Percentiles rank a stretch among this genome's conserved stretches.
phyloP scores from a whole-genome alignment of 1,284 basidiomycete species.

The Takashimella koratensis region DNA sequence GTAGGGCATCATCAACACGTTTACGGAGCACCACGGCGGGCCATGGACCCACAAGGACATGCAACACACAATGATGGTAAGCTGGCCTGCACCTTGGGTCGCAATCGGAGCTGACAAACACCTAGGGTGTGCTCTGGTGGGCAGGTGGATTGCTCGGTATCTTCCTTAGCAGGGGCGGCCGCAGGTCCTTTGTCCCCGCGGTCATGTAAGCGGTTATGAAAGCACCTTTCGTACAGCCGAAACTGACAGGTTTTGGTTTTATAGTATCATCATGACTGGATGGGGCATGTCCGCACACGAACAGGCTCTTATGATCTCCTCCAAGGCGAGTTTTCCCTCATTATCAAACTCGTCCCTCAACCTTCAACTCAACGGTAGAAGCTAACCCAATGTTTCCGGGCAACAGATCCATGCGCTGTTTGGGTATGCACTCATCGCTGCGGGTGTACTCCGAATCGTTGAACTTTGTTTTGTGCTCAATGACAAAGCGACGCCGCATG shows the following conservation, averaged over 20 bases:
- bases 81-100: background rate
- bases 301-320: slow-evolving; percentile 78
- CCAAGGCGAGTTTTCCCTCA: slow-evolving; percentile 57
- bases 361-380: background rate
- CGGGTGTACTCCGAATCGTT: slow-evolving; percentile 74
- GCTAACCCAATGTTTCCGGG: background rate
- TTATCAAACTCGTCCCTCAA: background rate
- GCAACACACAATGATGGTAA: slow-evolving; percentile 74
- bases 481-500: slow-evolving; percentile 43
- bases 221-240: background rate
- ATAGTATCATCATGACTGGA: slow-evolving; percentile 79
- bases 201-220: slow-evolving; percentile 60
- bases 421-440: slow-evolving; percentile 79
- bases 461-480: slow-evolving; percentile 74
- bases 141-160: slow-evolving; percentile 84
- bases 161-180: slow-evolving; percentile 75
- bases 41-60: slow-evolving; percentile 83
- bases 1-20: slow-evolving; percentile 72
- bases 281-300: slow-evolving; percentile 93
- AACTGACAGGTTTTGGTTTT: background rate
- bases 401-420: slow-evolving; percentile 74
- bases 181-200: slow-evolving; percentile 77
- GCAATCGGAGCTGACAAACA: no score
- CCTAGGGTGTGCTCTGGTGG: slow-evolving; percentile 72
- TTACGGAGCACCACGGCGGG: slow-evolving; percentile 81